These are phyloP conservation scores for Rhizophagus clarus DNA, from an alignment of 192 early-diverging fungal genomes.

Conservation along the genomic window DNA sequence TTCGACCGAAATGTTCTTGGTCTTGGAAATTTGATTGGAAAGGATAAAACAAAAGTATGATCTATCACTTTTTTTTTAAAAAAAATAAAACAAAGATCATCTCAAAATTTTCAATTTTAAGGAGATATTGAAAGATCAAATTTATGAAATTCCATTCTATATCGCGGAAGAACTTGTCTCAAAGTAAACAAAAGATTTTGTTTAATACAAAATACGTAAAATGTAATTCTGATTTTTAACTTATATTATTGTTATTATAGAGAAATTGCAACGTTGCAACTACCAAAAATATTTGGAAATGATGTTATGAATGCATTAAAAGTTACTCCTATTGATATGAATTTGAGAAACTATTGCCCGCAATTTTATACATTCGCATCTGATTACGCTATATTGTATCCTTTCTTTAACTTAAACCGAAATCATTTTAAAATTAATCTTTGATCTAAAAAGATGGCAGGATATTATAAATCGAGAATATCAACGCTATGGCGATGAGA, in stretches of 20 bases:
- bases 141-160: not conserved
- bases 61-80: not conserved
- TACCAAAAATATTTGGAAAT: not conserved
- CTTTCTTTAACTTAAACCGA: not conserved
- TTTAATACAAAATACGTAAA: not conserved
- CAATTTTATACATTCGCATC: not conserved
- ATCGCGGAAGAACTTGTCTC: not conserved
- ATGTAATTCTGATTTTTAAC: not conserved
- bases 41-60: not conserved
- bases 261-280: not conserved
- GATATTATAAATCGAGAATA: not conserved
- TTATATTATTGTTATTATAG: not conserved
- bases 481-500: not conserved
- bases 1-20: not conserved
- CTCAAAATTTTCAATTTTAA: not conserved
- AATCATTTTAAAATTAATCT: not conserved
- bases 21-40: not conserved
- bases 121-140: not conserved
- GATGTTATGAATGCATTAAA: not conserved
- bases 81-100: not conserved
- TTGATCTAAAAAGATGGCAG: not conserved
- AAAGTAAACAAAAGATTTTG: not conserved
- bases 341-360: not conserved
- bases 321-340: not conserved
- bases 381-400: not conserved